These are phyloP conservation scores for Malassezia sp. DNA, from an alignment of 1,284 basidiomycete species.

Conservation along the genomic window DNA sequence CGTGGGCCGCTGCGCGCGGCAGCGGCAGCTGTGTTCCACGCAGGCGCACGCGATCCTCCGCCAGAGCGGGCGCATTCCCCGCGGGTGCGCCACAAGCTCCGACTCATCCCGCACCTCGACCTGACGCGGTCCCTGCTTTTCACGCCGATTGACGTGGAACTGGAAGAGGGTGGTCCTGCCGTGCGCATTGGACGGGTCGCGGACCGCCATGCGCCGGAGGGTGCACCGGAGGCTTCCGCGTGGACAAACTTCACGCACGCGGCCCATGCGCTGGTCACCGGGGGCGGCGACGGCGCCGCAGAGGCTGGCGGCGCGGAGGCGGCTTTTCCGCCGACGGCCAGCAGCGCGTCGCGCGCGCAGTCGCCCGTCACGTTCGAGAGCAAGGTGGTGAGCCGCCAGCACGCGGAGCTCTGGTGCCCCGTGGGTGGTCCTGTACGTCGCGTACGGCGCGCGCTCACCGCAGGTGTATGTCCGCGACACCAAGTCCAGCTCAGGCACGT, in stretches of 20 bases:
- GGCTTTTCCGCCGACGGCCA: conserved; percentile 47
- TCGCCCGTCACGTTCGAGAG: conserved; percentile 70
- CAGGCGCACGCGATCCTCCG: too few species aligned
- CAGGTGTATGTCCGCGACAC: conserved; percentile 84
- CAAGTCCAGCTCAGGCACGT: conserved; percentile 79
- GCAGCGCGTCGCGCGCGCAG: conserved; percentile 24
- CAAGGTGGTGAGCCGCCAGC: conserved; percentile 86
- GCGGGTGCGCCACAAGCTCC: conserved; percentile 44
- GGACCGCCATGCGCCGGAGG: background rate
- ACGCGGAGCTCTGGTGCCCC: conserved; percentile 85
- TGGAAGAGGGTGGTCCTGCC: conserved; percentile 49
- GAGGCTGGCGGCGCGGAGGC: background rate
- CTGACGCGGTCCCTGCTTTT: conserved; percentile 77
- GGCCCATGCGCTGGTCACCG: too few species aligned
- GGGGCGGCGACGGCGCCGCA: too few species aligned
- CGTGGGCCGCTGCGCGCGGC: too few species aligned
- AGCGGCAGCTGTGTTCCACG: too few species aligned
- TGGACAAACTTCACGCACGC: too few species aligned
- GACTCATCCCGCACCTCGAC: conserved; percentile 88
- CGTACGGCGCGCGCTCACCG: too few species aligned
- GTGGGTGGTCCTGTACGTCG: too few species aligned
- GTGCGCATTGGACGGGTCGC: conserved; percentile 11
- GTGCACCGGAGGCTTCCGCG: background rate
- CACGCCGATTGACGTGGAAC: conserved; percentile 78
- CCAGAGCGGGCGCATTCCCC: background rate